These are phyloP conservation scores for Dinochytrium kinnereticum DNA, from an alignment of 371 early-diverging fungal species.

Conservation along the genomic window DNA sequence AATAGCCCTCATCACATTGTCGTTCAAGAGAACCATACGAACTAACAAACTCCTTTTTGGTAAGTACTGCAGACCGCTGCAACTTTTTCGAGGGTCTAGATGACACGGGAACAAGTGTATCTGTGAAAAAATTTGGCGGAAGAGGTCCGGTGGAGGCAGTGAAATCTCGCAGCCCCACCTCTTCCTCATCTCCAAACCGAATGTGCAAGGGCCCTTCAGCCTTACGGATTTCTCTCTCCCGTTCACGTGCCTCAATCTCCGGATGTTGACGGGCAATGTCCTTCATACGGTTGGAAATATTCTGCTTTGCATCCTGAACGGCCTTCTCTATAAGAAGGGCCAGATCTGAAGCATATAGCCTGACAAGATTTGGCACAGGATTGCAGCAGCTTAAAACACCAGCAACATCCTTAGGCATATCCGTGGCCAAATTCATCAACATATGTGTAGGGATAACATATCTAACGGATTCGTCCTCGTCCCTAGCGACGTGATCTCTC, in stretches of 20 bases:
- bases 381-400: constrained; percentile 80
- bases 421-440: constrained; percentile 75
- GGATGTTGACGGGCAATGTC: constrained; percentile 3
- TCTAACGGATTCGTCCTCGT: constrained; percentile 86
- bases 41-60: not conserved
- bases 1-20: not conserved
- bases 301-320: constrained; percentile 25
- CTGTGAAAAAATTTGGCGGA: not conserved
- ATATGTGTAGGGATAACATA: constrained; percentile 93
- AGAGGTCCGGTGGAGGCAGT: not conserved
- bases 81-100: not conserved
- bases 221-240: not conserved
- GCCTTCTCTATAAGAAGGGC: constrained; percentile 64
- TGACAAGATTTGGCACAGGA: constrained; percentile 75
- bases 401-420: constrained; percentile 76
- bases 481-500: constrained; percentile 89
- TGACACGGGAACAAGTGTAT: not conserved
- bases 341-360: constrained; percentile 82
- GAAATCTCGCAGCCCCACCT: not conserved
- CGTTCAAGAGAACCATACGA: not conserved
- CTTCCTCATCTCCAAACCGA: constrained; percentile 39
- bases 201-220: constrained; percentile 31
- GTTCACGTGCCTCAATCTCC: constrained; percentile 3
- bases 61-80: not conserved
- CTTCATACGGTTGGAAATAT: constrained; percentile 21